Evolutionary conservation across 2,329 filamentous ascomycete species (phyloP).

Genomic region (Neonectria magnoliae): DNA sequence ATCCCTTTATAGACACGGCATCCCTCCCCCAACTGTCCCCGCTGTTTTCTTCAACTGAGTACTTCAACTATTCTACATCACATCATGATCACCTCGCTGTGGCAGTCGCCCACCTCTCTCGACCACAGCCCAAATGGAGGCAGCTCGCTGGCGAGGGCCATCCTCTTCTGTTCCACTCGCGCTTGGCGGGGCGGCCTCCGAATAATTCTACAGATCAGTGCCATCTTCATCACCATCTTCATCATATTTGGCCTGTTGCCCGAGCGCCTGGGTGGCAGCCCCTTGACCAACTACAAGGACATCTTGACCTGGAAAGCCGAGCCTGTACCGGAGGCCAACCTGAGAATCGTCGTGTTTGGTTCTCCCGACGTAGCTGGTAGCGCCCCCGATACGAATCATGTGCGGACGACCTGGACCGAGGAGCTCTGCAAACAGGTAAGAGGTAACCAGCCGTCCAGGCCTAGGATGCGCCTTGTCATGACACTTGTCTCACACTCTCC

Average conservation of each 20-base stretch:
- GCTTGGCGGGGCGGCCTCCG: conserved; percentile 51
- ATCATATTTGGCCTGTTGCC: conserved; percentile 43
- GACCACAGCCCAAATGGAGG: conserved; percentile 37
- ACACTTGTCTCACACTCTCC: conserved; percentile 13
- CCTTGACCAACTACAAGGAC: conserved; percentile 38
- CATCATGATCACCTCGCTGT: conserved; percentile 38
- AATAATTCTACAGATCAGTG: conserved; percentile 41
- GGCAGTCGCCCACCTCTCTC: conserved; percentile 37
- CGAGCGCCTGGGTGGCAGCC: conserved; percentile 33
- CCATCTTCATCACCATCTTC: conserved; percentile 41
- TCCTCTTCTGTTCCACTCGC: conserved; percentile 54
- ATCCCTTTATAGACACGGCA: neutral
- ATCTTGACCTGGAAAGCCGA: conserved; percentile 37
- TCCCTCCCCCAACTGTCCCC: neutral
- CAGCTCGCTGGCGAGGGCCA: conserved; percentile 41
- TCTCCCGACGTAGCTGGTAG: conserved; percentile 58
- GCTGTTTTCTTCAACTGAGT: neutral
- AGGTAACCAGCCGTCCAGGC: neutral
- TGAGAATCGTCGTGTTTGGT: conserved; percentile 64
- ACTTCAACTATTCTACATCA: neutral
- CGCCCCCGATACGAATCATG: conserved; percentile 40
- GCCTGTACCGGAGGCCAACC: conserved; percentile 41
- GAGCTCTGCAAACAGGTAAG: conserved; percentile 58
- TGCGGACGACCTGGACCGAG: conserved; percentile 56
- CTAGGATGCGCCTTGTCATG: neutral